A percentile compares a stretch with the other conserved stretches of the same genome.
Evolutionary conservation across 805 yeast genomes (phyloP).

Genomic region (Kuraishia cidri): DNA sequence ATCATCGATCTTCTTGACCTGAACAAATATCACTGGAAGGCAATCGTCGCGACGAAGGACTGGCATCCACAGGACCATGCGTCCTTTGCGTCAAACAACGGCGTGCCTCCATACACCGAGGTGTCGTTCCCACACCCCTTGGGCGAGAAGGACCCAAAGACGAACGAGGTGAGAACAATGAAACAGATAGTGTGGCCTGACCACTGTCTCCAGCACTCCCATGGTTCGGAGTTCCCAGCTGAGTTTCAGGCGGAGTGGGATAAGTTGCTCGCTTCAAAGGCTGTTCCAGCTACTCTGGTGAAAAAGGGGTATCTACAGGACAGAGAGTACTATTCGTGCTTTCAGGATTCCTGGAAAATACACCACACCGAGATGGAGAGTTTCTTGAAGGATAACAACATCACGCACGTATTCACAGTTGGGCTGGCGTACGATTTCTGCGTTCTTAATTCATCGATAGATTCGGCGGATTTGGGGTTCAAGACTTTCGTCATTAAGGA

Average conservation of each 20-base stretch:
- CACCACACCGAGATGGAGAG: conserved; percentile 59
- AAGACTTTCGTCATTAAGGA: conserved; percentile 51
- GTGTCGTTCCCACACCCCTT: conserved; percentile 43
- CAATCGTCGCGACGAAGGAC: conserved; percentile 70
- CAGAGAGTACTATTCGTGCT: conserved; percentile 84
- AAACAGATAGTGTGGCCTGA: conserved; percentile 75
- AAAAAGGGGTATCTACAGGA: conserved; percentile 66
- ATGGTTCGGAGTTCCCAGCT: conserved; percentile 56
- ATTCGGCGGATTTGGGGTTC: conserved; percentile 55
- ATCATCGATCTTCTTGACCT: conserved; percentile 38
- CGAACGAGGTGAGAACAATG: conserved; percentile 12
- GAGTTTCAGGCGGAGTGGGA: conserved; percentile 28
- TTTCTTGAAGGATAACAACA: conserved; percentile 32
- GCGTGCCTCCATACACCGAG: conserved; percentile 37
- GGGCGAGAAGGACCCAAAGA: conserved; percentile 14
- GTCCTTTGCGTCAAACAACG: conserved; percentile 74
- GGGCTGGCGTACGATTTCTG: conserved; percentile 89
- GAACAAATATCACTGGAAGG: conserved; percentile 41
- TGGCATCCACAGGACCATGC: conserved; percentile 81
- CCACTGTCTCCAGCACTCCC: conserved; percentile 71
- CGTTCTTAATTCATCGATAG: conserved; percentile 70
- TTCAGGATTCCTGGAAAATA: conserved; percentile 68
- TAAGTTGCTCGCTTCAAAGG: conserved; percentile 22
- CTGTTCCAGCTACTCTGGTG: conserved; percentile 32
- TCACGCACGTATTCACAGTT: conserved; percentile 59